Base-by-base conservation (phyloP, 805 yeast species). In the Peterozyma toletana region DNA sequence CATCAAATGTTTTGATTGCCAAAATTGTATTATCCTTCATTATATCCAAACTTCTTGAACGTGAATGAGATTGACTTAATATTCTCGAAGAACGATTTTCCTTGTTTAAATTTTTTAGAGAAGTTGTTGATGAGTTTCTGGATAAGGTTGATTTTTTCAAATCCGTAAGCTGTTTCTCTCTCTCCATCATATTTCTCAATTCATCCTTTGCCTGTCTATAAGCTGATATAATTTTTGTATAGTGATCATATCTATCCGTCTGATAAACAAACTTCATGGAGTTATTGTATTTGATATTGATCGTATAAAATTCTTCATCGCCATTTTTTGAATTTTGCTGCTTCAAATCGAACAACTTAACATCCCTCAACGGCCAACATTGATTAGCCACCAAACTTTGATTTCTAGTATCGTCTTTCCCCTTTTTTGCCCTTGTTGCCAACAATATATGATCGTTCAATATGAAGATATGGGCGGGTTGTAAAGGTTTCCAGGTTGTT, bases 401-500 rank as follows among this genome's bases (percentile, higher is more conserved):
- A 68, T 48, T 56, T 53, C 57, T 60, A 41, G 54, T 53, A 48
- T 55, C 56, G 37, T 57, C 56, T 41, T 59, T 34, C 52, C 66
- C 50, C 42, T 68, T 56, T 36, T 73, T 56, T 48, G 77, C 78
- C 47, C 79, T 74, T 1, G 86, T 71, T 0, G 96, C 96, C 34
- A 90, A 69, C 45, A 90, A 62, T 1, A 89, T 58, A 53, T 81
- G 71, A 59, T 90, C 97, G 56, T 84, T 89, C 51, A 90, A 67
- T 9, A 90, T 61, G 53, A 86, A 85, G 38, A 90, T 59, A 54
- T 85, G 95, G 4, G 83, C 80, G 2, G 87, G 81, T 51, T 84
- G 80, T 31, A 82, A 68, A 1, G 89, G 82, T 58, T 86, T 86
- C 77, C 87, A 79, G 11, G 95, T 87, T 0, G 93, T 89, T 2